Base-by-base conservation (phyloP, 164 flowering plant genomes). In the Houttuynia cordata region DNA sequence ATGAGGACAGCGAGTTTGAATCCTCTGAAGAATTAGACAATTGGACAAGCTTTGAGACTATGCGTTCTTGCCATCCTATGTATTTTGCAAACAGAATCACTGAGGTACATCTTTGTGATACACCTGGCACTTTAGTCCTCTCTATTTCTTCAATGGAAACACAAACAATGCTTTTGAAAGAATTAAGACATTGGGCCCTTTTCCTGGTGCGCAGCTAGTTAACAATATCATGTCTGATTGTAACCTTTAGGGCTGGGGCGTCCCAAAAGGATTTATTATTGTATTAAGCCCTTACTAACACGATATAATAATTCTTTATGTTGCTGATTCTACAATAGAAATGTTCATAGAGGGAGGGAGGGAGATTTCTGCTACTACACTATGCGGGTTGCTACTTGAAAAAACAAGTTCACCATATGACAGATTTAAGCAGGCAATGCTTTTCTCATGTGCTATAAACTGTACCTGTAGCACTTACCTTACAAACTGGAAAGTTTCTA, bases 21-120 rank as follows among this genome's bases (percentile, higher is more conserved):
- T 75, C 80, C 64, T 88, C 81, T 78, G 89, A 75, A 62, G 58
- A 77, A 51, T 64, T 80, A 25, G 92, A 87, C 63, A 95, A 88
- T 70, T 88, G 98, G 98, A 95, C 96, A 54, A 87, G 87, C 56
- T 74, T 88, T 74, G 96, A 88, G 56, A 92, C 98, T 6, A 92
- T 92, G 98, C 81, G 91, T 18, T 79, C 84, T 65, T 81, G 86
- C 69, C 98, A 92, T 76, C 98, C 98, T 12, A 78, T 87, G 83
- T 79, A 79, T 73, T 92, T 92, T 73, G 95, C 98, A 50, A 83
- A 76, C 65, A 87, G 70, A 72, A 54, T 92, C 47, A 58, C 95
- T 18, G 91, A 92, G 91, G 96, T 88, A 71, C 54, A 24, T 65
- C 21, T 56, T 22, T 7, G 24, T 24, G 37, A 56, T 23, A 24